Conservation (phyloP, 2,329 filamentous ascomycete species). For the Paradendryphiella salina region DNA sequence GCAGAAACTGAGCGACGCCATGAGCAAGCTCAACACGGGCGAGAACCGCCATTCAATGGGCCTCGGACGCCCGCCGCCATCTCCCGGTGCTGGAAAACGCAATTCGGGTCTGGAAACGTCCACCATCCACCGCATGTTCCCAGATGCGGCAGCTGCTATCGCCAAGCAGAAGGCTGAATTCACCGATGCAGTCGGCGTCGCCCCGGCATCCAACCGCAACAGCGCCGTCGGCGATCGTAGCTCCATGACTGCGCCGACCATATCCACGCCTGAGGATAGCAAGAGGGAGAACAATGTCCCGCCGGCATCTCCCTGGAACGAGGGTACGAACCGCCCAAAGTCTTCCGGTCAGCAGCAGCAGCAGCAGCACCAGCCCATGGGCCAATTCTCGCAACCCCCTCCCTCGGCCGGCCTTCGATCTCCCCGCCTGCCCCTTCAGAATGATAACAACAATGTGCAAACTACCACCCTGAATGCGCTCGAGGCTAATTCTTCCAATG, state of each 20-base stretch:
- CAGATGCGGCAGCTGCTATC: slow-evolving; percentile 96
- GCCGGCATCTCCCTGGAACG: slow-evolving; percentile 81
- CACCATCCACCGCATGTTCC: slow-evolving; percentile 98
- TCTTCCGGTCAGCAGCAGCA: slow-evolving; percentile 68
- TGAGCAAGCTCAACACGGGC: slow-evolving; percentile 91
- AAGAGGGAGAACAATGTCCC: slow-evolving; percentile 63
- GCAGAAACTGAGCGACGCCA: slow-evolving; percentile 90
- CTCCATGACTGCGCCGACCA: slow-evolving; percentile 74
- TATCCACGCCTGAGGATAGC: slow-evolving; percentile 69
- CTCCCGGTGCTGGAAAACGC: slow-evolving; percentile 71
- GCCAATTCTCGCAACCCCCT: slow-evolving; percentile 82
- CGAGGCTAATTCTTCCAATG: slow-evolving; percentile 68
- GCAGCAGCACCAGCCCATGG: slow-evolving; percentile 68
- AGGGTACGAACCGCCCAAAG: slow-evolving; percentile 67
- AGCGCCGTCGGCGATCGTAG: slow-evolving; percentile 77
- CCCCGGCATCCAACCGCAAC: slow-evolving; percentile 89
- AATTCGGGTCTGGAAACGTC: slow-evolving; percentile 92
- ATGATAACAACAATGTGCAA: slow-evolving; percentile 72
- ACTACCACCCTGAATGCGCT: slow-evolving; percentile 77
- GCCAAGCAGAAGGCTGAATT: slow-evolving; percentile 98
- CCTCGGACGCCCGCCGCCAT: slow-evolving; percentile 70
- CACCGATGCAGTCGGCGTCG: slow-evolving; percentile 89
- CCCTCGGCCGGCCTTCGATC: slow-evolving; percentile 78
- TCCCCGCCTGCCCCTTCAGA: slow-evolving; percentile 69
- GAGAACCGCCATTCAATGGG: slow-evolving; percentile 83